Evolutionary conservation across 148 eudicot genomes (phyloP), one percentile per base, ranked within the genome.

Genomic region (Amaranthus cruentus): DNA sequence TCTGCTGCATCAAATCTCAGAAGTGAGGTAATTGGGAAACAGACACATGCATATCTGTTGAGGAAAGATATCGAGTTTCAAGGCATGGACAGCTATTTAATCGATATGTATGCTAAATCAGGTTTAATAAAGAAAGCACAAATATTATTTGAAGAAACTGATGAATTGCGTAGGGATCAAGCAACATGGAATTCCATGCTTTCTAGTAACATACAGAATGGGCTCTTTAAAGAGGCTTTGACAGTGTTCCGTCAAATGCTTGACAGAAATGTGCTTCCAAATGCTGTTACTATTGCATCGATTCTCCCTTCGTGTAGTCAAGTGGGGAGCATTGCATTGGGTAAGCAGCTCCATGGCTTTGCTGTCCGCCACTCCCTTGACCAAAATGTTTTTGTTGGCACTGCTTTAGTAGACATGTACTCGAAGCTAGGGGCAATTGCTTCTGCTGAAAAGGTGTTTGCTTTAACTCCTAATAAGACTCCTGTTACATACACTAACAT

Each of bases 171-270:
- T 73, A 85, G 77, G 79, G 97, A 91, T 83, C 86, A 72, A 76
- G 98, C 97, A 61, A 86, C 86, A 3, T 95, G 98, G 98, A 95
- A 91, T 78, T 86, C 97, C 55, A 87, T 86, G 88, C 80, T 95
- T 73, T 84, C 92, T 65, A 90, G 90, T 62, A 76, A 84, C 68
- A 79, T 85, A 15, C 96, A 90, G 72, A 88, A 90, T 78, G 94
- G 96, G 12, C 64, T 84, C 13, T 56, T 81, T 53, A 87, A 84
- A 42, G 79, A 90, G 70, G 86, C 96, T 64, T 84, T 90, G 55
- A 51, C 7, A 48, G 83, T 86, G 52, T 85, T 95, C 63, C 66
- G 87, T 67, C 84, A 83, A 83, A 91, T 95, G 98, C 76, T 85
- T 53, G 83, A 69, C 57, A 82, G 78, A 73, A 84, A 82, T 75